These are phyloP conservation scores for Raddia distichophylla DNA, from an alignment of 176 grass and related monocot genomes.

Conservation along the genomic window DNA sequence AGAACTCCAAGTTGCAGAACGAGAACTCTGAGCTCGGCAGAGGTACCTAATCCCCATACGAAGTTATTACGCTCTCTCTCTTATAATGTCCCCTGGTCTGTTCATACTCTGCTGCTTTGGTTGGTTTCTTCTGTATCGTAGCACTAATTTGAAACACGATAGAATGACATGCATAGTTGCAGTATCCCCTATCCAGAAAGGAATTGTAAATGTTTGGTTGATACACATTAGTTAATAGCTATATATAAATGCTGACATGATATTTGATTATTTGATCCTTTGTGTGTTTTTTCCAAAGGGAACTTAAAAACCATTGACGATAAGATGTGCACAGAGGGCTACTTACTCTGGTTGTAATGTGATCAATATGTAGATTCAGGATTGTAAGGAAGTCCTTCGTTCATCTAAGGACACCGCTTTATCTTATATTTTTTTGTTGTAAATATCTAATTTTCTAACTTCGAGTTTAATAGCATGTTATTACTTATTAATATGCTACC, in stretches of 20 bases:
- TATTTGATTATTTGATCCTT: slow-evolving; percentile 2
- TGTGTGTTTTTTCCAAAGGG: background rate
- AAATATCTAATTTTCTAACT: slow-evolving; percentile 53
- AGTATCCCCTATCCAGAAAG: background rate
- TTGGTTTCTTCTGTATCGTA: slow-evolving; percentile 26
- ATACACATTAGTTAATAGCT: slow-evolving; percentile 7
- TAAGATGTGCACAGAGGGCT: background rate
- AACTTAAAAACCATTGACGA: background rate
- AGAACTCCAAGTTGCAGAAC: slow-evolving; percentile 48
- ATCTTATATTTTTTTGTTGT: slow-evolving; percentile 2
- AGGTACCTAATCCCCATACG: slow-evolving; percentile 45
- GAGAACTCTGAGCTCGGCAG: slow-evolving; percentile 53
- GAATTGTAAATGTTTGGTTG: background rate
- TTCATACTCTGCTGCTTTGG: background rate
- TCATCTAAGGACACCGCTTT: background rate
- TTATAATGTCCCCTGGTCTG: background rate
- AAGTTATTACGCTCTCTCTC: too few relatives aligned
- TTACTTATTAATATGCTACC: slow-evolving; percentile 41
- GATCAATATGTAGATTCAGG: background rate
- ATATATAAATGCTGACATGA: background rate
- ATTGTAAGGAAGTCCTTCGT: background rate
- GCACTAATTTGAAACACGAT: slow-evolving; percentile 1
- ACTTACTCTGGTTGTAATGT: background rate
- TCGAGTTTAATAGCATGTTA: slow-evolving; percentile 47
- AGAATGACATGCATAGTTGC: background rate